Base-by-base conservation (phyloP, 1,284 basidiomycete species). In the Blastosporella zonata region DNA sequence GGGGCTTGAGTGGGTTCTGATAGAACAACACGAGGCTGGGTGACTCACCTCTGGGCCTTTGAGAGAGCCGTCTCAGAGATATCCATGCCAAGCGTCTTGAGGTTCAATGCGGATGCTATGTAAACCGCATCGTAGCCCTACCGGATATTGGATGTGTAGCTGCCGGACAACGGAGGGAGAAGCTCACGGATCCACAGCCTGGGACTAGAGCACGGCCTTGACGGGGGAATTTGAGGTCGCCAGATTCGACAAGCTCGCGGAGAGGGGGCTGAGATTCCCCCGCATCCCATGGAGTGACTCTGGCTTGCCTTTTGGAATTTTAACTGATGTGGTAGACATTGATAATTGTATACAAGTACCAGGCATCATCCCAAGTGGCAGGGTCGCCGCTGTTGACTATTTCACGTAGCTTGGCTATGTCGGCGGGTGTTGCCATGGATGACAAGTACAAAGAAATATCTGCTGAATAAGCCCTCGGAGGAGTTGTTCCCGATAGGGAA, bases 71-170 rank as follows among this genome's bases (percentile, higher is more conserved):
- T 80, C 0, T 71, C 62, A 1, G 83, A 78, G 6, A 84, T 70
- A 55, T 87, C 85, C 6, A 84, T 58, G 0, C 79, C 84, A 6
- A 73, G 53, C 0, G 73, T 67, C 20, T 81, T 64, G 21, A 79
- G 64, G 0, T 76, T 77, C 7, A 79, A 65, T 4, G 67, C 56
- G 6, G 74, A 69, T 4, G 83, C 75, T 6, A 84, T 67, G 52
- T 75, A 75, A 2, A 78, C 59, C 3, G 74, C 73, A 60, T 90
- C 87, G 60, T 87, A 83, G n/a, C 83, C 84, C 84, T 88, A 39
- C 8, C 12, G 40, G 23, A 17, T 35, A n/a, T 17, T 23, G 28
- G 22, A 8, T 27, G 21, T 40, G 6, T 23, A 15, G 6, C 29
- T 41, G 27, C 23, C 10, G 8, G 22, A 6, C 13, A 35, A 2